Evolutionary conservation across 257 asterid genomes (phyloP).

Genomic region (Gentiana macrophylla): DNA sequence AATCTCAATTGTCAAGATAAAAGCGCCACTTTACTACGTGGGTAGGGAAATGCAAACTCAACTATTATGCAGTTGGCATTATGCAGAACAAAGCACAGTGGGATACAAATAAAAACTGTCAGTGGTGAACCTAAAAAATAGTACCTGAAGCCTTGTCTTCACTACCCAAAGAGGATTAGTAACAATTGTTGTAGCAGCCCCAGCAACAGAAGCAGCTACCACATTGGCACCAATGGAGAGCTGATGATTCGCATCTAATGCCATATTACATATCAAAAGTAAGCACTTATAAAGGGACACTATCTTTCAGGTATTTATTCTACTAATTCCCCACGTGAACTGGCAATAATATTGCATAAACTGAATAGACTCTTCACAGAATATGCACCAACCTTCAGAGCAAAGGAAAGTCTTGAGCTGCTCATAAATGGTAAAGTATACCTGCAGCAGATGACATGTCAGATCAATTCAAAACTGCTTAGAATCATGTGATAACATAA

Average conservation of each 20-base stretch:
- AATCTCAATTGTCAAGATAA: too few species aligned
- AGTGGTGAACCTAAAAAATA: constrained; percentile 9
- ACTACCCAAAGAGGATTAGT: constrained; percentile 99
- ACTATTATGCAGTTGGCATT: neutral
- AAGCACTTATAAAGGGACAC: neutral
- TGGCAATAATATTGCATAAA: neutral
- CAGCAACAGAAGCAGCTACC: constrained; percentile 98
- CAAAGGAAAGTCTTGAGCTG: constrained; percentile 69
- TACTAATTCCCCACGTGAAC: neutral
- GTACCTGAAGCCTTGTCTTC: constrained; percentile 91
- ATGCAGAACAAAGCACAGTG: neutral
- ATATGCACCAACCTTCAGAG: constrained; percentile 62
- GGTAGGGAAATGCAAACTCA: too few species aligned
- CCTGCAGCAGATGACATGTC: constrained; percentile 42
- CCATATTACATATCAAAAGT: constrained; percentile 1
- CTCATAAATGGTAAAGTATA: constrained; percentile 83
- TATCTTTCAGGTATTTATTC: neutral
- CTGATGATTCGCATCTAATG: constrained; percentile 66
- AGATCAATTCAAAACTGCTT: constrained; percentile 4
- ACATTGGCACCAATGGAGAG: constrained; percentile 82
- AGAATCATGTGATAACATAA: too few species aligned
- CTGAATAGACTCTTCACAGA: neutral
- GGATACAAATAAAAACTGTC: constrained; percentile 1
- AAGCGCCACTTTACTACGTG: too few species aligned
- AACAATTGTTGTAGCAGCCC: constrained; percentile 77